Evolutionary conservation across 192 early-diverging fungal genomes (phyloP).

Genomic region (Dimargaris cristalligena): DNA sequence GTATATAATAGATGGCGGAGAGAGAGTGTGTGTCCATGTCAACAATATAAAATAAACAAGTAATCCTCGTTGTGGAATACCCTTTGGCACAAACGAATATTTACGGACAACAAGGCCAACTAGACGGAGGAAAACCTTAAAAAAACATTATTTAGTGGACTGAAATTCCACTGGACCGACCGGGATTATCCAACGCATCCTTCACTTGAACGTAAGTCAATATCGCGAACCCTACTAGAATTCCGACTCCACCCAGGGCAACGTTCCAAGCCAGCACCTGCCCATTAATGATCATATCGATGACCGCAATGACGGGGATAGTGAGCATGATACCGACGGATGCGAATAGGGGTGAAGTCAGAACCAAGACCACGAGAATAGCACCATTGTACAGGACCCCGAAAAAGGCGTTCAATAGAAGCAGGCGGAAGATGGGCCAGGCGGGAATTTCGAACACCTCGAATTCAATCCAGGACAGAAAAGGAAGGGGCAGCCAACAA

Average conservation of each 20-base stretch:
- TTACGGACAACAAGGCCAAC: too few relatives aligned
- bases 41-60: too few relatives aligned
- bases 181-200: not conserved
- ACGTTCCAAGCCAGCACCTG: conserved; percentile 31
- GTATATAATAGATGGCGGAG: too few relatives aligned
- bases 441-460: conserved; percentile 54
- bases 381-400: conserved; percentile 62
- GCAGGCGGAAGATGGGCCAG: conserved; percentile 26
- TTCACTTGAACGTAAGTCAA: conserved; percentile 19
- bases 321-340: conserved; percentile 69
- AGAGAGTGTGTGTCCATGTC: too few relatives aligned
- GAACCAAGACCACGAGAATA: conserved; percentile 58
- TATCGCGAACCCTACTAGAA: conserved; percentile 34
- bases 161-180: not conserved
- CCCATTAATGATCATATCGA: conserved; percentile 34
- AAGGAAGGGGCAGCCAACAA: conserved; percentile 56
- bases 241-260: conserved; percentile 32
- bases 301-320: conserved; percentile 47
- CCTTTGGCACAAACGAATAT: too few relatives aligned
- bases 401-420: conserved; percentile 45
- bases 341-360: conserved; percentile 54
- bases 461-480: conserved; percentile 37
- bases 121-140: too few relatives aligned
- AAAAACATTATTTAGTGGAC: too few relatives aligned
- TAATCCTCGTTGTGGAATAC: too few relatives aligned